These are phyloP conservation scores for Trametes gibbosa DNA, from an alignment of 768 basidiomycete species.

Conservation along the genomic window DNA sequence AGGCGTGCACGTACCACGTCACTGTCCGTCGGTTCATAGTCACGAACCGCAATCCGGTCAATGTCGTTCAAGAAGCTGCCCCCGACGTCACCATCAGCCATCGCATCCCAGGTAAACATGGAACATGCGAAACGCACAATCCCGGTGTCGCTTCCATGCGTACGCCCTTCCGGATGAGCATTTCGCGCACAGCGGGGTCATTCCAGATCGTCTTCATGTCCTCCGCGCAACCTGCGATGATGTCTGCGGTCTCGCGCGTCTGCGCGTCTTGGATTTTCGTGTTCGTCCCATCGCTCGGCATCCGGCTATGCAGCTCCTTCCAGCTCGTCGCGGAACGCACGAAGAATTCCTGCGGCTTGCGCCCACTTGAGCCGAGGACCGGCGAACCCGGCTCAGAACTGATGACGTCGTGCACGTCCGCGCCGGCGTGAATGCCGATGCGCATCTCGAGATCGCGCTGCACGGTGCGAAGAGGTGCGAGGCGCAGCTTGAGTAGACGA, in stretches of 20 bases:
- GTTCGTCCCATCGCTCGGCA: conserved; percentile 9
- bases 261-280: conserved; percentile 13
- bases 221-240: conserved; percentile 58
- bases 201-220: conserved; percentile 71
- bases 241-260: conserved; percentile 55
- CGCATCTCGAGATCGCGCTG: conserved; percentile 58
- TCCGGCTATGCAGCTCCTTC: conserved; percentile 22
- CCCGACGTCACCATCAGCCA: background rate
- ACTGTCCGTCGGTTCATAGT: conserved; percentile 68
- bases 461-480: conserved; percentile 55
- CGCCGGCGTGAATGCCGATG: conserved; percentile 57
- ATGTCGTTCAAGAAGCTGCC: conserved; percentile 69
- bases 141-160: conserved; percentile 69
- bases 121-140: conserved; percentile 52
- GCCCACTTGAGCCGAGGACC: background rate
- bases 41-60: conserved; percentile 58
- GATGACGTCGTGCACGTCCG: conserved; percentile 27
- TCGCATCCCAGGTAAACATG: background rate
- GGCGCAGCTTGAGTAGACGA: conserved; percentile 52
- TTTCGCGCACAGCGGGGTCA: conserved; percentile 59
- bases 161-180: conserved; percentile 47
- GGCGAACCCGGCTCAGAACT: conserved; percentile 15
- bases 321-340: conserved; percentile 30
- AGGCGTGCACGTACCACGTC: conserved; percentile 82
- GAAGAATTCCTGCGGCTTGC: conserved; percentile 29